A percentile compares a stretch with the other conserved stretches of the same genome.
Evolutionary conservation across 2,329 filamentous ascomycete genomes (phyloP).

Genomic region (Arthrobotrys musiformis): DNA sequence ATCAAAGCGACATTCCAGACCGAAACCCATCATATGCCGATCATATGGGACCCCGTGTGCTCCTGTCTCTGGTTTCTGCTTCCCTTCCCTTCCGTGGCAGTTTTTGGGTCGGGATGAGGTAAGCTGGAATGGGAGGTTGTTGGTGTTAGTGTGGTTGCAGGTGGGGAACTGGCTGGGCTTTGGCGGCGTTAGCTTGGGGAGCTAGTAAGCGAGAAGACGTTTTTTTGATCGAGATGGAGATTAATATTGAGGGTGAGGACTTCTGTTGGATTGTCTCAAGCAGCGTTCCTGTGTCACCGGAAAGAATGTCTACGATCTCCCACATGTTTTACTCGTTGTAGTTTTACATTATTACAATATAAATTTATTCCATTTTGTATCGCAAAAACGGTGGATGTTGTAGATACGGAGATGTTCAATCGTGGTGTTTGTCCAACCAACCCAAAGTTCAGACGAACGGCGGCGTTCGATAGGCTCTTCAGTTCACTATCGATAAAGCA

Average conservation of each 20-base stretch:
- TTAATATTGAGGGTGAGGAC: too few species aligned
- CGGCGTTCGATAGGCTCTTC: constrained; percentile 45
- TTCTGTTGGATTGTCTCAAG: too few species aligned
- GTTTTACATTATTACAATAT: neutral
- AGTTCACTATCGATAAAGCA: constrained; percentile 38
- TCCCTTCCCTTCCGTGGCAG: constrained; percentile 5
- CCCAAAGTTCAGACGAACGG: constrained; percentile 54
- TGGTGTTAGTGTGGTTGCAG: constrained; percentile 1
- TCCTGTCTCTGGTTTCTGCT: constrained; percentile 7
- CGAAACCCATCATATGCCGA: constrained; percentile 20
- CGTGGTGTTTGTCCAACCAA: neutral
- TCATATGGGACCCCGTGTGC: constrained; percentile 22
- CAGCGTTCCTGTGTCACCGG: too few species aligned
- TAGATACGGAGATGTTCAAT: neutral
- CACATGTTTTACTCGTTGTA: neutral
- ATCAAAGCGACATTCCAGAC: constrained; percentile 4
- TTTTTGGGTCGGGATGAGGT: constrained; percentile 40
- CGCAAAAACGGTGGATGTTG: neutral
- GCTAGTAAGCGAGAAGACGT: constrained; percentile 1
- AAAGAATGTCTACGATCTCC: neutral
- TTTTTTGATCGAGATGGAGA: neutral
- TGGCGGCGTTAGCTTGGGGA: neutral
- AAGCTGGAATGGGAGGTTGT: constrained; percentile 23
- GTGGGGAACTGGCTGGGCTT: too few species aligned
- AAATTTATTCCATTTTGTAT: neutral